Conservation (phyloP, 129 eudicot genomes). For the Pittosporum tobira region DNA sequence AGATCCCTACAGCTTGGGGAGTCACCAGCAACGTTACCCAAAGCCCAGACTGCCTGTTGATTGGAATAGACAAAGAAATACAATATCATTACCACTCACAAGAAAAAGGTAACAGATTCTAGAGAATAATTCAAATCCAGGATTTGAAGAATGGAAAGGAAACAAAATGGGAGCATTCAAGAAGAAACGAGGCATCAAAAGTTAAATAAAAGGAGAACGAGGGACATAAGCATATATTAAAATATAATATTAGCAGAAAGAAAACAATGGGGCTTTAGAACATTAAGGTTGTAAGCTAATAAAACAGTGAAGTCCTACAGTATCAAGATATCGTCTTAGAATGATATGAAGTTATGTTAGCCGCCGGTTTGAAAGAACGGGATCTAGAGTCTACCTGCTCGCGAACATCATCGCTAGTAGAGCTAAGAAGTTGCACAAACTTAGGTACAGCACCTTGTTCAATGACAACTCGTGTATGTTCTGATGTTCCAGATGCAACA, state of each 20-base stretch:
- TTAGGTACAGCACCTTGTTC: slow-evolving; percentile 64
- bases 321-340: too few relatives aligned
- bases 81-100: slow-evolving; percentile 8
- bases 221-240: too few relatives aligned
- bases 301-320: too few relatives aligned
- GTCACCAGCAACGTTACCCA: slow-evolving; percentile 71
- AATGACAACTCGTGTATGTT: slow-evolving; percentile 57
- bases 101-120: neutral
- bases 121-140: neutral
- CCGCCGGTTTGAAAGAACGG: neutral
- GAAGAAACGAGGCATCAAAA: too few relatives aligned
- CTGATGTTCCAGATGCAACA: slow-evolving; percentile 69
- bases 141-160: too few relatives aligned
- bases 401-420: slow-evolving; percentile 58
- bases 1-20: slow-evolving; percentile 64
- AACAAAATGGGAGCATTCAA: too few relatives aligned
- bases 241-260: too few relatives aligned
- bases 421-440: slow-evolving; percentile 54
- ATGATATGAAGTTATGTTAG: too few relatives aligned
- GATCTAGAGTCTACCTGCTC: slow-evolving; percentile 36
- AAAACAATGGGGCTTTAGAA: too few relatives aligned
- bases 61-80: neutral
- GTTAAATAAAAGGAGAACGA: too few relatives aligned
- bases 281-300: too few relatives aligned
- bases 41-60: slow-evolving; percentile 66